Evolutionary conservation across 208 protist genomes (phyloP).

Genomic region (Porcisia hertigi): DNA sequence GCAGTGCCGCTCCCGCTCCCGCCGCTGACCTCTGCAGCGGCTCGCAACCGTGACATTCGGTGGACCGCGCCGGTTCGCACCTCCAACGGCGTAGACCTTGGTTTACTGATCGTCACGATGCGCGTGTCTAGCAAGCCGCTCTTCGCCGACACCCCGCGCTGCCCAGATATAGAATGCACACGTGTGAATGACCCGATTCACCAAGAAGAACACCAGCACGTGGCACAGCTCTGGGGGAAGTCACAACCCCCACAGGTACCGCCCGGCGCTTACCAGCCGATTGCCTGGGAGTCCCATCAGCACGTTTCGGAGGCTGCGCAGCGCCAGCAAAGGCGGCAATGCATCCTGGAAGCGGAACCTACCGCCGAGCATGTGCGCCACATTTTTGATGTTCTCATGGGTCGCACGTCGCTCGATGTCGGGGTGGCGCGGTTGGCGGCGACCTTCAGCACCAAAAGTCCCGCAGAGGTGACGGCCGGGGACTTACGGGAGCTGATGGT

Average conservation of each 20-base stretch:
- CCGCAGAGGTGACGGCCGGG: slow-evolving; percentile 36
- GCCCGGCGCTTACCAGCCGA: slow-evolving; percentile 66
- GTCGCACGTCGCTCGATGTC: slow-evolving; percentile 43
- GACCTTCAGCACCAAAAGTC: slow-evolving; percentile 36
- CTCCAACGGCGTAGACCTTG: slow-evolving; percentile 55
- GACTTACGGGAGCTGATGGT: slow-evolving; percentile 78
- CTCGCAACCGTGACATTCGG: slow-evolving; percentile 75
- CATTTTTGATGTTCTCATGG: slow-evolving; percentile 82
- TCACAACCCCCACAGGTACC: slow-evolving; percentile 46
- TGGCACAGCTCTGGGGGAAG: slow-evolving; percentile 56
- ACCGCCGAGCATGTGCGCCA: slow-evolving; percentile 80
- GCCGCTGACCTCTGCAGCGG: slow-evolving; percentile 34
- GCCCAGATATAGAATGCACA: slow-evolving; percentile 42
- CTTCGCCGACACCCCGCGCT: slow-evolving; percentile 49
- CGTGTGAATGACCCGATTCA: slow-evolving; percentile 83
- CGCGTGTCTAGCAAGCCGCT: slow-evolving; percentile 62
- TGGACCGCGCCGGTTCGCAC: slow-evolving; percentile 75
- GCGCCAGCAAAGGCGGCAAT: slow-evolving; percentile 58
- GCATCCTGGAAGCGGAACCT: slow-evolving; percentile 65
- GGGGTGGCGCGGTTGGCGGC: slow-evolving; percentile 52
- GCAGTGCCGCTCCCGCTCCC: slow-evolving; percentile 61
- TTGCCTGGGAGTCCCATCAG: slow-evolving; percentile 71
- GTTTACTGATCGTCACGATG: slow-evolving; percentile 60
- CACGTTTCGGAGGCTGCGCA: slow-evolving; percentile 65
- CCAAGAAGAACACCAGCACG: slow-evolving; percentile 68